Percentiles rank a stretch among this genome's conserved stretches.
phyloP scores from a whole-genome alignment of 495 filamentous ascomycete species.

The Hyaloscypha variabilis region DNA sequence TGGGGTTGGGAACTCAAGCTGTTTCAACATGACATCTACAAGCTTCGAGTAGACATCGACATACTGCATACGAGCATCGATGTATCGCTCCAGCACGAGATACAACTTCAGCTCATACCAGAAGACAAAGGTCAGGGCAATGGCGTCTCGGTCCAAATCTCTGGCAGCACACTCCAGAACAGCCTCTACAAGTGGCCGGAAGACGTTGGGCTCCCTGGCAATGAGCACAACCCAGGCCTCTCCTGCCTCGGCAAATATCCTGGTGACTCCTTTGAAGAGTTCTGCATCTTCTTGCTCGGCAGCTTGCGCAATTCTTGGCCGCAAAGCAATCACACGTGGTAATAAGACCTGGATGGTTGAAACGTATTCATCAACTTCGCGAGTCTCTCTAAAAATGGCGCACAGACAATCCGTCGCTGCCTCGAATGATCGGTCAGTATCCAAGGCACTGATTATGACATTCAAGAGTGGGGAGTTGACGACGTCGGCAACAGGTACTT shows the following conservation, averaged over 20 bases:
- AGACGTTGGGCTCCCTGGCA: slow-evolving; percentile 77
- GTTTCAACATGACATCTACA: slow-evolving; percentile 91
- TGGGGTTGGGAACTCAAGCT: slow-evolving; percentile 84
- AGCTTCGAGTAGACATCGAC: slow-evolving; percentile 81
- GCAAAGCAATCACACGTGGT: slow-evolving; percentile 76
- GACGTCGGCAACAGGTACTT: slow-evolving; percentile 82
- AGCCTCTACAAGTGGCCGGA: slow-evolving; percentile 84
- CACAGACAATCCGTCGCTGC: slow-evolving; percentile 93
- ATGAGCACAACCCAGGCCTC: slow-evolving; percentile 92
- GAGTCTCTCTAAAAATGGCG: slow-evolving; percentile 87
- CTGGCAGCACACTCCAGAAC: slow-evolving; percentile 86
- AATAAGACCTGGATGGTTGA: slow-evolving; percentile 82
- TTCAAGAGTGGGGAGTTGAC: slow-evolving; percentile 85
- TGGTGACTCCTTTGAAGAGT: slow-evolving; percentile 81
- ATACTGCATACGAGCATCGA: slow-evolving; percentile 73
- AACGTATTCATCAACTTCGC: slow-evolving; percentile 87
- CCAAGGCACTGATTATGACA: slow-evolving; percentile 75
- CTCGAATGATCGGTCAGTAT: slow-evolving; percentile 76
- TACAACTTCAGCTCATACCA: slow-evolving; percentile 99
- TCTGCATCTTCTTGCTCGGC: slow-evolving; percentile 84
- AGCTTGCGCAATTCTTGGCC: slow-evolving; percentile 74
- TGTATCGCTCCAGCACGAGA: slow-evolving; percentile 84
- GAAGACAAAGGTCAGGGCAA: slow-evolving; percentile 90
- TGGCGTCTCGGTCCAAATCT: slow-evolving; percentile 86
- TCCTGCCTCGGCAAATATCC: slow-evolving; percentile 90